Evolutionary conservation across 345 rosid genomes (phyloP).

Genomic region (Populus deltoides): DNA sequence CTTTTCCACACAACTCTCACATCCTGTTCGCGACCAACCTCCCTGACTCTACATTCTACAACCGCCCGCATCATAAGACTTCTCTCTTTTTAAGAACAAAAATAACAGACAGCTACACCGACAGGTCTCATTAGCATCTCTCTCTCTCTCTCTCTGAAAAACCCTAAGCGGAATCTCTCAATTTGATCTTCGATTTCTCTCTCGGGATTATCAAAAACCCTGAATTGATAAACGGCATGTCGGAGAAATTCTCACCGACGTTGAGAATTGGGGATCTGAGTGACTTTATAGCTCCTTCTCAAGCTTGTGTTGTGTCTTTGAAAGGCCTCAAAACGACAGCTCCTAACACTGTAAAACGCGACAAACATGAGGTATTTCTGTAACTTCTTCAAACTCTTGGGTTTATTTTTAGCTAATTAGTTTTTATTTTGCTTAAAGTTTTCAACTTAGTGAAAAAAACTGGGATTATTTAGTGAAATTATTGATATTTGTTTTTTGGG

Average conservation of each 20-base stretch:
- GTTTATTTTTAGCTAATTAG: neutral
- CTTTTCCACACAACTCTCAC: neutral
- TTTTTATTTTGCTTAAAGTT: neutral
- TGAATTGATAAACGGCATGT: constrained; percentile 38
- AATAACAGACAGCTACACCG: neutral
- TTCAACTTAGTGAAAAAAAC: neutral
- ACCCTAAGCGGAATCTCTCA: neutral
- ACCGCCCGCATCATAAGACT: neutral
- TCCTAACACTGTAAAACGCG: constrained; percentile 35
- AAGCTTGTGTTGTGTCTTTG: constrained; percentile 73
- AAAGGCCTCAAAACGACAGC: constrained; percentile 42
- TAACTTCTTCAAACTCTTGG: neutral
- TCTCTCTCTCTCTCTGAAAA: neutral
- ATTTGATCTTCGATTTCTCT: neutral
- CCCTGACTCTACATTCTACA: neutral
- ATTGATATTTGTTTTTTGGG: neutral
- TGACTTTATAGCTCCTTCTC: constrained; percentile 93
- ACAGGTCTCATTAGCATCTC: neutral
- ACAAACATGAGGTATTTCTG: constrained; percentile 51
- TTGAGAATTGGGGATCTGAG: constrained; percentile 88
- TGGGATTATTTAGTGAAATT: neutral
- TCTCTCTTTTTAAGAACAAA: neutral
- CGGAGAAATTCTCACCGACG: constrained; percentile 84
- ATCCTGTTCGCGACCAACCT: neutral
- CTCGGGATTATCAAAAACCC: neutral